Base-by-base conservation (phyloP, 208 protist genomes). In the Wallacemonas sp. region DNA sequence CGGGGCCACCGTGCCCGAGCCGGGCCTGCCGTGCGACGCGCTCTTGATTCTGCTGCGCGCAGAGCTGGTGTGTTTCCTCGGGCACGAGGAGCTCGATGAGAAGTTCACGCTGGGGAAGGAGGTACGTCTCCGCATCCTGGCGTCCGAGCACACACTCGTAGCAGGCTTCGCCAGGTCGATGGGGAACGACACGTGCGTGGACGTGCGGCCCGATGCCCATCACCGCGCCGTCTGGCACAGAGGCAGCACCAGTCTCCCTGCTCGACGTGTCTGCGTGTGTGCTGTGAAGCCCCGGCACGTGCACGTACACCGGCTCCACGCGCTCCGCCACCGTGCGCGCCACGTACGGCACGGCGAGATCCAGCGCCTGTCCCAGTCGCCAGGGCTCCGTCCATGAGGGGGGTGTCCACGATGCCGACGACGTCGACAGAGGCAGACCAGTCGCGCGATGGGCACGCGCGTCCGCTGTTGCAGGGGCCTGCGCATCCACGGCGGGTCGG, bases 71-170 rank as follows among this genome's bases (percentile, higher is more conserved):
- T 11, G 83, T 84, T 33, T 66, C 61, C 1, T 31, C 33, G 3
- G 89, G 89, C 22, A 85, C 79, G 62, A 83, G 63, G 16, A 92
- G 74, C 20, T 72, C 77, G 23, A 94, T 57, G 1, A 92, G 72
- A 10, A 94, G 74, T 50, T 94, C 89, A 33, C 84, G 89, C 63
- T 92, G 89, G 1, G 89, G 89, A 3, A 92, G 31, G 20, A 94
- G 29, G 63, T 91, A 94, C 2, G 73, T 89, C 64, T 94, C 85
- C 32, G 78, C 83, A 44, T 94, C 85, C 1, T 54, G 29, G 22
- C 82, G 73, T 14, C 82, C 85, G 7, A 89, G 22, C 50, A 83
- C 61, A 1, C 26, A 8, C 36, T 48, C 52, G 29, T 59, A 59
- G 18, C 26, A 59, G 31, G 52, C 32, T 25, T 23, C 23, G 20